phyloP scores from a whole-genome alignment of 257 asterid species.

The Solanum lycopersicoides region DNA sequence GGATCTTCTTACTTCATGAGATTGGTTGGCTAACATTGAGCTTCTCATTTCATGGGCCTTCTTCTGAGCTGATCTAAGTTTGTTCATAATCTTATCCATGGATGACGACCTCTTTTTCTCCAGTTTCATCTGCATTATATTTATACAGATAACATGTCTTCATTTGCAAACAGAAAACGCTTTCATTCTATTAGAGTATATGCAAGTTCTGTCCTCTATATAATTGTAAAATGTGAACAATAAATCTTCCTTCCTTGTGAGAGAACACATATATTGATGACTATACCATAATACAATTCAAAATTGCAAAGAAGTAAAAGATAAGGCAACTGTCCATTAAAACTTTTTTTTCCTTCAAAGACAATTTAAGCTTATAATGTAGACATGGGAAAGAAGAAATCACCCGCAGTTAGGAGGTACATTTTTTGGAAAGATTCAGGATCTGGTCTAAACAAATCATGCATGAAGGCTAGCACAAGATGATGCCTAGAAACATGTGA shows the following conservation, averaged over 20 bases:
- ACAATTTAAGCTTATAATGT: not conserved
- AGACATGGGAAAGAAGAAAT: not conserved
- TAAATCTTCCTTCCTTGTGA: not conserved
- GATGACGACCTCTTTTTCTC: constrained; percentile 95
- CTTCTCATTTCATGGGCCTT: constrained; percentile 88
- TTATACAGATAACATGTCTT: not conserved
- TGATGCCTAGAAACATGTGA: not conserved
- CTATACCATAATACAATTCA: not conserved
- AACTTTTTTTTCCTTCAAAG: not conserved
- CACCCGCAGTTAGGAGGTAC: not conserved
- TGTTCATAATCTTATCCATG: constrained; percentile 86
- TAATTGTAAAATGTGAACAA: not conserved
- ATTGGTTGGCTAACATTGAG: constrained; percentile 35
- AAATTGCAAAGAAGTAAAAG: not conserved
- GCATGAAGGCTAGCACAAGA: not conserved
- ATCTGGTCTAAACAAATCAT: not conserved
- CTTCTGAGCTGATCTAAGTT: constrained; percentile 75
- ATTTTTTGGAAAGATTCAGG: not conserved
- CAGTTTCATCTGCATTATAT: constrained; percentile 64
- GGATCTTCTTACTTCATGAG: constrained; percentile 26
- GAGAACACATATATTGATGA: not conserved
- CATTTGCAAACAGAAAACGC: not conserved
- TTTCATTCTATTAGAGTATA: not conserved
- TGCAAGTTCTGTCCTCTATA: not conserved
- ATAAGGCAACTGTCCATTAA: not conserved